A percentile compares a stretch with the other conserved stretches of the same genome.
Evolutionary conservation across 2,329 filamentous ascomycete species (phyloP).

Genomic region (Talaromyces sp.): DNA sequence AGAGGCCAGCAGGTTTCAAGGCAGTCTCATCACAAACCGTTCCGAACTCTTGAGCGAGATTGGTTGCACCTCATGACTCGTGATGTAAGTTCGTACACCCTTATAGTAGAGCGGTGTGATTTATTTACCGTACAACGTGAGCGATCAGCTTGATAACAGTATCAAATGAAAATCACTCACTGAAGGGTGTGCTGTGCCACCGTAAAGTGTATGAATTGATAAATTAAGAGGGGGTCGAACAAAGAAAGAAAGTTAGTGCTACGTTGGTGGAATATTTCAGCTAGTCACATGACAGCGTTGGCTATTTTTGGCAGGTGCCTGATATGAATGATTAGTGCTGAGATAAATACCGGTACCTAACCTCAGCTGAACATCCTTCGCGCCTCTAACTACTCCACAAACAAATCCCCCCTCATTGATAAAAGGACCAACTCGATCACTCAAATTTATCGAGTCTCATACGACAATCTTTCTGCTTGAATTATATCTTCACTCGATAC

Average conservation of each 20-base stretch:
- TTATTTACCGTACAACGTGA: not conserved
- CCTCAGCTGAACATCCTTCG: not conserved
- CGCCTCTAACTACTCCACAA: slow-evolving; percentile 12
- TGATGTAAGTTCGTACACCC: not conserved
- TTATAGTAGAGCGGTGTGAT: not conserved
- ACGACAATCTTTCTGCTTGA: no score
- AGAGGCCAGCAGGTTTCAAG: not conserved
- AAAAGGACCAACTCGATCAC: no score
- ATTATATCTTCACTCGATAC: no score
- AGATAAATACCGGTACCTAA: not conserved
- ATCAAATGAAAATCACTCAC: not conserved
- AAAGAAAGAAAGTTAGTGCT: not conserved
- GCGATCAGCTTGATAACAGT: not conserved
- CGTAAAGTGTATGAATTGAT: not conserved
- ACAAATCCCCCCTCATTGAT: no score
- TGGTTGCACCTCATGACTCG: not conserved
- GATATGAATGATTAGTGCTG: not conserved
- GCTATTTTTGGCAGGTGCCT: not conserved
- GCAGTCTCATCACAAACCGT: not conserved
- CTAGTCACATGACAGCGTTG: not conserved
- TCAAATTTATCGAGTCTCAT: no score
- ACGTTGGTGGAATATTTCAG: not conserved
- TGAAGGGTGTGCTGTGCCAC: not conserved
- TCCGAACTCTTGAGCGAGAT: not conserved
- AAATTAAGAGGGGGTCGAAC: not conserved